phyloP scores from a whole-genome alignment of 805 yeast genomes.

The Candida oleophila region DNA sequence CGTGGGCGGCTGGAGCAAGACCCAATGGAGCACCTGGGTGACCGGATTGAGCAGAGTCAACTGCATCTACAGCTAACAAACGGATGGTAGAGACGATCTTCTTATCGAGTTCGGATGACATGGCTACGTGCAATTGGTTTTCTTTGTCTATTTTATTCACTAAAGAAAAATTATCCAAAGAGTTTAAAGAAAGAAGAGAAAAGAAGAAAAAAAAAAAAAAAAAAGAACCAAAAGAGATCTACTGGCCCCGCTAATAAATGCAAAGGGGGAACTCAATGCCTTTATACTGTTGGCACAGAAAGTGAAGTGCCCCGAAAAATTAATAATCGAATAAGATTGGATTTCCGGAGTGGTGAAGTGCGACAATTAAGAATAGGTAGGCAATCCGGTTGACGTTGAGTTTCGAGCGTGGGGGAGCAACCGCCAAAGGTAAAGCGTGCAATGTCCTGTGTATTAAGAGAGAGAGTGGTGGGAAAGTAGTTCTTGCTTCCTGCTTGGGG shows the following conservation, averaged over 20 bases:
- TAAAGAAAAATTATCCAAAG: slow-evolving; percentile 1
- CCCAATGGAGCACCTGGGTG: slow-evolving; percentile 99
- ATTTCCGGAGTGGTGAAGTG: slow-evolving; percentile 1
- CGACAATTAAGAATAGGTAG: not conserved
- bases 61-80: slow-evolving; percentile 83
- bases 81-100: slow-evolving; percentile 86
- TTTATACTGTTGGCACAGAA: not conserved
- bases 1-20: slow-evolving; percentile 93
- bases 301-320: too few relatives aligned
- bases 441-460: too few relatives aligned
- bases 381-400: not conserved
- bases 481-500: too few relatives aligned
- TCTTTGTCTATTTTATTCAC: not conserved
- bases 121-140: not conserved
- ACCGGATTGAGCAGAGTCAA: slow-evolving; percentile 87
- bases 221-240: not conserved
- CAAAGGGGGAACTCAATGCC: not conserved
- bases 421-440: not conserved
- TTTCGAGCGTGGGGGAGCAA: slow-evolving; percentile 2
- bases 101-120: slow-evolving; percentile 52
- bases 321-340: not conserved
- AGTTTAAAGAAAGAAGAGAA: slow-evolving; percentile 6
- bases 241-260: too few relatives aligned
- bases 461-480: too few relatives aligned
- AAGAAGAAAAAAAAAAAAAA: not conserved